These are phyloP conservation scores for Tetratostichococcus sp. DNA, from an alignment of 139 green algal species.

Conservation along the genomic window DNA sequence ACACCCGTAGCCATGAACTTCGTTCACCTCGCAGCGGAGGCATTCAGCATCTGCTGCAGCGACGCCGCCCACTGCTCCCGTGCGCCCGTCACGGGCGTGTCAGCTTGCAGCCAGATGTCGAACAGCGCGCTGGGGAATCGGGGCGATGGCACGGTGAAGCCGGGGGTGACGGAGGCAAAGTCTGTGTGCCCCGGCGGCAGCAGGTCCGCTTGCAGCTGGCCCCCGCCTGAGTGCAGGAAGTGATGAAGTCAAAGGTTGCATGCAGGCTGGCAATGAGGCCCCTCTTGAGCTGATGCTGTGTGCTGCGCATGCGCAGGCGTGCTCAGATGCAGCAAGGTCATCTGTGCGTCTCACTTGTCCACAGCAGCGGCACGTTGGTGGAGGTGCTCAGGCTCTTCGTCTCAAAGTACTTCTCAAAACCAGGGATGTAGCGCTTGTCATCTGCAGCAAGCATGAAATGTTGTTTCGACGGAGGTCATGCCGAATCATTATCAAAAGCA, in stretches of 20 bases:
- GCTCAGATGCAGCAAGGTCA: not conserved
- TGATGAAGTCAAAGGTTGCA: not conserved
- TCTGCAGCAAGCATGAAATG: slow-evolving; percentile 1
- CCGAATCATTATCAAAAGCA: slow-evolving; percentile 2
- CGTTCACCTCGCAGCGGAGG: not conserved
- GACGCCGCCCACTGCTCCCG: not conserved
- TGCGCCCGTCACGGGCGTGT: not conserved
- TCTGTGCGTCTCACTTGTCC: slow-evolving; percentile 2
- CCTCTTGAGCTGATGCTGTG: too few species aligned
- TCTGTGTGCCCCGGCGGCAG: not conserved
- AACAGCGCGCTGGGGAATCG: slow-evolving; percentile 8
- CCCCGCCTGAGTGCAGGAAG: slow-evolving; percentile 5
- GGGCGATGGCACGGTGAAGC: not conserved
- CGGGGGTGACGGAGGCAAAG: slow-evolving; percentile 3
- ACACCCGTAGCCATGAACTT: too few species aligned
- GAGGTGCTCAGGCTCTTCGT: slow-evolving; percentile 6
- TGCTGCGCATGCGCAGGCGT: too few species aligned
- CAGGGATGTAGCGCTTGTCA: not conserved
- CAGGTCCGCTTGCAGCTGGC: not conserved
- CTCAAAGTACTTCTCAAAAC: slow-evolving; percentile 9
- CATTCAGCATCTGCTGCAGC: not conserved
- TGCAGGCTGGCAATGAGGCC: not conserved
- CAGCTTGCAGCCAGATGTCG: slow-evolving; percentile 6
- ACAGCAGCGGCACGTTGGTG: slow-evolving; percentile 13
- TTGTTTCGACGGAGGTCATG: too few species aligned